Conservation (phyloP, 306 rosid genomes). For the Clitoria ternatea region DNA sequence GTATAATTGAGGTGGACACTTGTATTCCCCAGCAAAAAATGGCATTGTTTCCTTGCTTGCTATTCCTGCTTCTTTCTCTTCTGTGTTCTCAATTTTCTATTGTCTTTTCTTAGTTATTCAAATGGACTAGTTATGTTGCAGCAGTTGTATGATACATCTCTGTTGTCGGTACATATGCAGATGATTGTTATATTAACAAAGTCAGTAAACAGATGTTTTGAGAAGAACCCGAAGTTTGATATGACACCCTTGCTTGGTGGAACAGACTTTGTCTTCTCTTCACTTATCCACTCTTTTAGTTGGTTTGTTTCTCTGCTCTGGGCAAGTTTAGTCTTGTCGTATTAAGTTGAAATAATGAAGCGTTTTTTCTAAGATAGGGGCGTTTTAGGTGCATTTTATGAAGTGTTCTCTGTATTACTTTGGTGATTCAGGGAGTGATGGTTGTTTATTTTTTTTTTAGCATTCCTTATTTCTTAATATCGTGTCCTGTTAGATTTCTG, state of each 20-base stretch:
- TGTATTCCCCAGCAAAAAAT: background rate
- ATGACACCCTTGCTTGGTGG: slow-evolving; percentile 98
- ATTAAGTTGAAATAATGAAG: background rate
- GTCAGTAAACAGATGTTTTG: slow-evolving; percentile 89
- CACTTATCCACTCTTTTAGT: slow-evolving; percentile 86
- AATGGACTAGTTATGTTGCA: slow-evolving; percentile 7
- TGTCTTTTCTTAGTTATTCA: background rate
- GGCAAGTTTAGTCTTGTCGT: background rate
- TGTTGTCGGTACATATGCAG: slow-evolving; percentile 52
- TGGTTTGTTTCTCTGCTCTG: slow-evolving; percentile 73
- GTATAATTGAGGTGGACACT: slow-evolving; percentile 42
- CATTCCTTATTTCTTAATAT: background rate
- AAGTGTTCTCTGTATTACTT: slow-evolving; percentile 2
- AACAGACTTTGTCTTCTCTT: slow-evolving; percentile 92
- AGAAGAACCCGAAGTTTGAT: slow-evolving; percentile 97
- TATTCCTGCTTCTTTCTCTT: slow-evolving; percentile 4
- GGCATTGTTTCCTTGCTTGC: slow-evolving; percentile 10
- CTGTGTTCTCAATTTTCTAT: slow-evolving; percentile 6
- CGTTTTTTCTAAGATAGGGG: background rate
- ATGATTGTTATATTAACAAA: slow-evolving; percentile 89
- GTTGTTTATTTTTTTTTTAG: background rate
- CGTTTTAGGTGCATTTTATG: background rate
- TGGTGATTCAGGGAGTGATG: background rate
- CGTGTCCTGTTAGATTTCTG: background rate
- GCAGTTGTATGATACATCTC: slow-evolving; percentile 24